Conservation (phyloP, 306 rosid species). For the Lithocarpus polystachyus region DNA sequence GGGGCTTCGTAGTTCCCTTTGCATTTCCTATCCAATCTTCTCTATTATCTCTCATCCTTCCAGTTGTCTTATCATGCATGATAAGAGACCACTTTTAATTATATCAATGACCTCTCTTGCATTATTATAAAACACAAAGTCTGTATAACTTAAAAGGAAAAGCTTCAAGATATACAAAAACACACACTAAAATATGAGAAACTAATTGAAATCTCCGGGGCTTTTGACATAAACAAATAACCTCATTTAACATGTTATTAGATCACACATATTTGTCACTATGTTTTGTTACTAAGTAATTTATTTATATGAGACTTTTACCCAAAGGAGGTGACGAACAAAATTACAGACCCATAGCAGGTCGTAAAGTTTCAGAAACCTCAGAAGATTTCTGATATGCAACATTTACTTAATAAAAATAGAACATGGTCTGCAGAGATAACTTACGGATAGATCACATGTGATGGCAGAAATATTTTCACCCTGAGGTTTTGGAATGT, state of each 20-base stretch:
- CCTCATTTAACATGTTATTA: neutral
- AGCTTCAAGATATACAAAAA: neutral
- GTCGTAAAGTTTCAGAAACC: neutral
- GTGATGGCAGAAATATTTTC: conserved; percentile 86
- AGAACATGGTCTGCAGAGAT: conserved; percentile 18
- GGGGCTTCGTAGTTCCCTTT: neutral
- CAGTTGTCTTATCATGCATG: neutral
- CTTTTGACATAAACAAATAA: conserved; percentile 1
- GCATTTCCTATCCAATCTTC: neutral
- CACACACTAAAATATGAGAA: neutral
- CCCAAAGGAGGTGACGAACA: neutral
- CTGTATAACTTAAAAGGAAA: neutral
- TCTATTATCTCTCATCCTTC: neutral
- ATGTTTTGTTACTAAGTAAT: no score
- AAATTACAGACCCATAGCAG: neutral
- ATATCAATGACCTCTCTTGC: neutral
- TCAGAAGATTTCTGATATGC: neutral
- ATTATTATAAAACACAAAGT: neutral
- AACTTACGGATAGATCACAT: conserved; percentile 73
- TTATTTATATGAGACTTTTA: neutral
- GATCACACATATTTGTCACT: neutral
- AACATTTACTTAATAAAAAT: conserved; percentile 12
- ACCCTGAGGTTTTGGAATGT: conserved; percentile 90
- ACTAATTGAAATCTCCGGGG: conserved; percentile 10
- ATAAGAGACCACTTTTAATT: neutral